Conservation (phyloP, 148 eudicot genomes). For the Cornus controversa region DNA sequence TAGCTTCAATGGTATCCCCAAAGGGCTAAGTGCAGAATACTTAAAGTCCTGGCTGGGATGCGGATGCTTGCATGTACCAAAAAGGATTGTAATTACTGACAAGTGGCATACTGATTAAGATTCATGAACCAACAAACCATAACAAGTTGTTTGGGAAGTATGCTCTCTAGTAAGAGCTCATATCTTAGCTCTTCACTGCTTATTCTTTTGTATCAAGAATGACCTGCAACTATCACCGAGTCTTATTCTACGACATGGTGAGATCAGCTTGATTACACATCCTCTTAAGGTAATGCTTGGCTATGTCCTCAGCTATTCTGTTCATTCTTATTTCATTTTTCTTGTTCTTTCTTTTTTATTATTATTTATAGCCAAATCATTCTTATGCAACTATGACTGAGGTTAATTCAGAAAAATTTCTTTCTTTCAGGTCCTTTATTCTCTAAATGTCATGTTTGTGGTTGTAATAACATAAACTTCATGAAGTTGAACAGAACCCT, state of each 20-base stretch:
- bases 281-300: too few species aligned
- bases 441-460: background rate
- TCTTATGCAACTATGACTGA: background rate
- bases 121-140: background rate
- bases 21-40: too few species aligned
- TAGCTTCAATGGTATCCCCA: too few species aligned
- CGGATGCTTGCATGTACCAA: too few species aligned
- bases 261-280: background rate
- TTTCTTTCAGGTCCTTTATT: too few species aligned
- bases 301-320: too few species aligned
- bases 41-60: too few species aligned
- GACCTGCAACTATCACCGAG: background rate
- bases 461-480: background rate
- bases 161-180: background rate
- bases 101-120: slow-evolving; percentile 7
- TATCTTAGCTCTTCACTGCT: background rate
- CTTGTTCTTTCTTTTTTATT: too few species aligned
- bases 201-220: too few species aligned
- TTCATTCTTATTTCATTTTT: background rate
- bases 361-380: background rate
- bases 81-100: slow-evolving; percentile 69
- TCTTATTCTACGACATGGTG: background rate
- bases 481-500: background rate
- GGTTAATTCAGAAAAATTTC: background rate
- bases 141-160: background rate